phyloP scores from a whole-genome alignment of 1,139 yeast genomes.

The Yarrowia galli region DNA sequence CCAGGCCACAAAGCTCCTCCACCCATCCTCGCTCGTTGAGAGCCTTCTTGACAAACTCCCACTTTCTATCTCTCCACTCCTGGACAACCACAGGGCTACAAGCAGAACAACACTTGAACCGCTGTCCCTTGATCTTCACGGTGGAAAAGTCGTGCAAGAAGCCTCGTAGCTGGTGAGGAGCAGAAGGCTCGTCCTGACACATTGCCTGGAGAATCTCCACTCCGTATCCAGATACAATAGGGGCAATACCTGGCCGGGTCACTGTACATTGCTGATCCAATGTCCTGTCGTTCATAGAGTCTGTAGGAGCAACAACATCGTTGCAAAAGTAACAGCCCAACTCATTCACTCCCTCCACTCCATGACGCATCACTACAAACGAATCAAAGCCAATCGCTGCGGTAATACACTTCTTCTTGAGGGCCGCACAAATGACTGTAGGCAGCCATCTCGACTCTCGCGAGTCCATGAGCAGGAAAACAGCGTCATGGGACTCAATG shows the following conservation, averaged over 20 bases:
- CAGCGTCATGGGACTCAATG: constrained; percentile 73
- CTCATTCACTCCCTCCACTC: constrained; percentile 53
- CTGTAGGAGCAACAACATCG: constrained; percentile 93
- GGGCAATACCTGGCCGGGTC: constrained; percentile 94
- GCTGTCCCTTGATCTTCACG: constrained; percentile 70
- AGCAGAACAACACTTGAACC: constrained; percentile 81
- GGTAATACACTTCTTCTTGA: constrained; percentile 76
- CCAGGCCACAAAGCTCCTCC: constrained; percentile 79
- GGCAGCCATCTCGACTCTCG: constrained; percentile 98
- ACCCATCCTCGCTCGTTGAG: constrained; percentile 69
- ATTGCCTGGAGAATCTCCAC: constrained; percentile 82
- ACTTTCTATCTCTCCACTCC: constrained; percentile 62
- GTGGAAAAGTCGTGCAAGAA: constrained; percentile 71
- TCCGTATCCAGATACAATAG: constrained; percentile 84
- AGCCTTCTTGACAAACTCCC: constrained; percentile 81
- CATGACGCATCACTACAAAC: constrained; percentile 92
- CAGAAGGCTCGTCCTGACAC: constrained; percentile 56
- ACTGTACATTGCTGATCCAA: constrained; percentile 99
- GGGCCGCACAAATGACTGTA: constrained; percentile 73
- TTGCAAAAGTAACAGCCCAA: constrained; percentile 96
- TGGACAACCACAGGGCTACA: constrained; percentile 69
- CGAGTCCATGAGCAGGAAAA: constrained; percentile 88
- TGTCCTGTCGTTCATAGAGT: constrained; percentile 82
- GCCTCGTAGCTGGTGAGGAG: constrained; percentile 91
- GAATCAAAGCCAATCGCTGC: constrained; percentile 97